Base-by-base conservation (phyloP, 2,329 filamentous ascomycete species). In the Davidsoniella neocaledoniae region DNA sequence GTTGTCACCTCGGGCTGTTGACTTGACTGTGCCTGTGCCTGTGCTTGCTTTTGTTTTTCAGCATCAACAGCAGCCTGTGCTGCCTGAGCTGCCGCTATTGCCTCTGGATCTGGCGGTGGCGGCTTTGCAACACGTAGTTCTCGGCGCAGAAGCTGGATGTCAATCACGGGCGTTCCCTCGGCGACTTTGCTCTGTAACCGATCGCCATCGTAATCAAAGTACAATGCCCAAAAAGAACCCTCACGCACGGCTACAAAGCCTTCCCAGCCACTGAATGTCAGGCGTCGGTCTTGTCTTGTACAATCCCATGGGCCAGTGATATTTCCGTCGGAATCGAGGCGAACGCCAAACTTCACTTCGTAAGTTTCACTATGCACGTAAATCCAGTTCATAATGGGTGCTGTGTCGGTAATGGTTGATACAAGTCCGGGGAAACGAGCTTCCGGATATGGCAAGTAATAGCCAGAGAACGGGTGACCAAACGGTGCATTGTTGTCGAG, bases 391-490 rank as follows among this genome's bases (percentile, higher is more conserved):
- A 72, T 61, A 54, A 70, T 65, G 1, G 69, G 69, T n/a, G 69
- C 66, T 12, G 66, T 66, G 46, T 70, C 65, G 33, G 64, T 68
- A 38, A 72, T 71, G 8, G 67, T 71, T 44, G 65, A 70, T 25
- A 72, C 69, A 2, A 72, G 59, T 3, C 69, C 69, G 37, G 69
- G 64, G 41, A 67, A 64, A 23, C 60, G 52, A n/a, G 64, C 55
- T n/a, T 73, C 73, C 2, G 74, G 73, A 54, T 76, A 77, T 1
- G 73, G 72, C 19, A 77, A 62, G 55, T 68, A 77, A 56, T 78
- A 77, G 23, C 74, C 74, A 3, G 71, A 66, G 56, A 74, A 77
- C 0, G 69, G 67, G 57, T 77, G 72, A 2, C 71, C 68, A 46
- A 62, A 61, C 1, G 54, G 57, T 48, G 58, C 54, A 48, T 56